A percentile compares a stretch with the other conserved stretches of the same genome.
Conservation (phyloP, 257 asterid species). For the Leonotis leonurus region DNA sequence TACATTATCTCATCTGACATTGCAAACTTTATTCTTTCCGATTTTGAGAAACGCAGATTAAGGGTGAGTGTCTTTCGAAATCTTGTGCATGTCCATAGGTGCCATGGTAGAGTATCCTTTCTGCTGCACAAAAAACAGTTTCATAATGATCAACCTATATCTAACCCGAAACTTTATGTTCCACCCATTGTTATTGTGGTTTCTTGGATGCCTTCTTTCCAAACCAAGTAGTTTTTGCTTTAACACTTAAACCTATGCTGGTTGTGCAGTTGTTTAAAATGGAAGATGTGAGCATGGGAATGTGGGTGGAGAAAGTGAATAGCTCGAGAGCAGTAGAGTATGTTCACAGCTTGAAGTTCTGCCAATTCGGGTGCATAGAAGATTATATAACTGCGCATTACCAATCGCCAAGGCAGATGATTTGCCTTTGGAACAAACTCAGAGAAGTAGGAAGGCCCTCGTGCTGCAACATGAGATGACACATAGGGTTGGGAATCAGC, state of each 20-base stretch:
- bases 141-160: background rate
- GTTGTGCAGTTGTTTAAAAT: constrained; percentile 71
- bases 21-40: constrained; percentile 61
- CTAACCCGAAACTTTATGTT: background rate
- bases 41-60: constrained; percentile 50
- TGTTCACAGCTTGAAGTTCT: constrained; percentile 78
- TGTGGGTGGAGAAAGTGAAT: constrained; percentile 84
- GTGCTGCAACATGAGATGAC: constrained; percentile 88
- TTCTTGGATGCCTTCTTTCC: background rate
- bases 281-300: constrained; percentile 98
- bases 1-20: constrained; percentile 85
- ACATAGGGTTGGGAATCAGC: background rate
- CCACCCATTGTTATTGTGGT: background rate
- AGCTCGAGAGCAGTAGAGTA: constrained; percentile 54
- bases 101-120: background rate
- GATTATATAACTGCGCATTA: constrained; percentile 81
- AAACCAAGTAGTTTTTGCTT: background rate
- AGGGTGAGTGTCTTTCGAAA: constrained; percentile 40
- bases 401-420: constrained; percentile 92
- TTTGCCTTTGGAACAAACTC: constrained; percentile 79
- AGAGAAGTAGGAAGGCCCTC: constrained; percentile 45
- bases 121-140: background rate
- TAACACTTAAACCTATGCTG: background rate
- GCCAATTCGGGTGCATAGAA: constrained; percentile 86
- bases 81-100: background rate